These are phyloP conservation scores for Penicillium roqueforti DNA, from an alignment of 495 filamentous ascomycete genomes.

Conservation along the genomic window DNA sequence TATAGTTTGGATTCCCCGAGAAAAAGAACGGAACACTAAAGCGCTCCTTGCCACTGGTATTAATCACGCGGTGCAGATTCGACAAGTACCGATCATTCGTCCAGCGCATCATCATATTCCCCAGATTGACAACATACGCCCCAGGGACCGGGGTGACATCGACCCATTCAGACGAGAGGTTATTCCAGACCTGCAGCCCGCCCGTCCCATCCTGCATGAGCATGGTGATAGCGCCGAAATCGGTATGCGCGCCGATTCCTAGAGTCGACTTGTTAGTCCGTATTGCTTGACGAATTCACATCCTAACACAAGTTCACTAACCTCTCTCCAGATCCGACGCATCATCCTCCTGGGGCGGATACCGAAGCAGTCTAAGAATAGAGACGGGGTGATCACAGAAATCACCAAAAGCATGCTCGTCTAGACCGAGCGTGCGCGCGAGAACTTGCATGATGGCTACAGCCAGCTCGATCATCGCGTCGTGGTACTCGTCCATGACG, in stretches of 20 bases:
- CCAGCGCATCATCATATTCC: constrained; percentile 39
- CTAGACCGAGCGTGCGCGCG: constrained; percentile 38
- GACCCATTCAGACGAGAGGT: constrained; percentile 22
- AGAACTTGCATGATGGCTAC: constrained; percentile 32
- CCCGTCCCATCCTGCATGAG: constrained; percentile 38
- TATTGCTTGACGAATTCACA: neutral
- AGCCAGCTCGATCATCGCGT: constrained; percentile 17
- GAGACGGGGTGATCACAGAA: constrained; percentile 33
- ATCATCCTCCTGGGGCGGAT: constrained; percentile 41
- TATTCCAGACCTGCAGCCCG: constrained; percentile 44
- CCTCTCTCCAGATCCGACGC: constrained; percentile 18
- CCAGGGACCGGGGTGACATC: constrained; percentile 33
- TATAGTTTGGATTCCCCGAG: constrained; percentile 22
- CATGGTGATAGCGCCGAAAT: constrained; percentile 47
- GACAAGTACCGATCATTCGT: constrained; percentile 28
- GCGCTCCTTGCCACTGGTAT: constrained; percentile 21
- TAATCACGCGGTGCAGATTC: constrained; percentile 32
- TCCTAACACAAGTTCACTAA: neutral
- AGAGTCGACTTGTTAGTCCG: neutral
- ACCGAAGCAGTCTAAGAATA: constrained; percentile 41
- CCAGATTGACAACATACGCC: constrained; percentile 47
- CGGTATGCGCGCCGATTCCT: constrained; percentile 50
- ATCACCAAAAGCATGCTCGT: constrained; percentile 34
- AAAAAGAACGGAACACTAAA: constrained; percentile 33
- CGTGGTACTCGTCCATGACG: constrained; percentile 29